Evolutionary conservation across 176 grass and related monocot genomes (phyloP), one percentile per base, ranked within the genome.

Genomic region (Dendrocalamus sinicus): DNA sequence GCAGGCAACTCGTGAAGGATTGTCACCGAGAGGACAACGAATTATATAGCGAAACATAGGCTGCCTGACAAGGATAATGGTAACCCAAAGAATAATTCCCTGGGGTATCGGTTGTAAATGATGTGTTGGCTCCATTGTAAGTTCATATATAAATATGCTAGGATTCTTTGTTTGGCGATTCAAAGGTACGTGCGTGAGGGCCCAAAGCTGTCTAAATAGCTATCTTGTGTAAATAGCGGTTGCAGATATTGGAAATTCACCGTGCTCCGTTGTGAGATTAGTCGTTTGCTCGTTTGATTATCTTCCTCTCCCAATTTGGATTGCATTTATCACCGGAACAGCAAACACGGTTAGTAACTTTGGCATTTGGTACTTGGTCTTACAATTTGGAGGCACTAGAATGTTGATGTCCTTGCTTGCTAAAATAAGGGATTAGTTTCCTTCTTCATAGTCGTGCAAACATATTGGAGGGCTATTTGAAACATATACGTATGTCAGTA

Each of bases 221-320:
- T 68, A 63, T 80, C 51, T 64, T 84, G 24, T 91, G 89, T 85
- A 91, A 88, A 88, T 81, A 88, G 88, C 84, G 85, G 37, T 71
- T 91, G 79, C 78, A 78, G 64, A 80, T 85, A 75, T 81, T 91
- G 62, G 64, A 81, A 67, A 58, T 61, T 81, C 46, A 82, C 9
- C 5, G 40, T 59, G 67, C 76, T 85, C 22, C 68, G 44, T 46
- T 67, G 75, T 78, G 85, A 84, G 19, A 7, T 20, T 76, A 35
- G 50, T 24, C 28, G 35, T 77, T 63, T 72, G 52, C 24, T 24
- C 48, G 35, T 73, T 47, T 73, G 58, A 12, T 26, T 64, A 47
- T 71, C 19, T 71, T 78, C 0, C 9, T 47, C 26, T 78, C 43
- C 14, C 13, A 46, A 41, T 40, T 23, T 52, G 54, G 40, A 70